Percentiles rank a stretch among this genome's conserved stretches.
These are phyloP conservation scores for Podaxis sp. DNA, from an alignment of 768 basidiomycete genomes.

Conservation along the genomic window DNA sequence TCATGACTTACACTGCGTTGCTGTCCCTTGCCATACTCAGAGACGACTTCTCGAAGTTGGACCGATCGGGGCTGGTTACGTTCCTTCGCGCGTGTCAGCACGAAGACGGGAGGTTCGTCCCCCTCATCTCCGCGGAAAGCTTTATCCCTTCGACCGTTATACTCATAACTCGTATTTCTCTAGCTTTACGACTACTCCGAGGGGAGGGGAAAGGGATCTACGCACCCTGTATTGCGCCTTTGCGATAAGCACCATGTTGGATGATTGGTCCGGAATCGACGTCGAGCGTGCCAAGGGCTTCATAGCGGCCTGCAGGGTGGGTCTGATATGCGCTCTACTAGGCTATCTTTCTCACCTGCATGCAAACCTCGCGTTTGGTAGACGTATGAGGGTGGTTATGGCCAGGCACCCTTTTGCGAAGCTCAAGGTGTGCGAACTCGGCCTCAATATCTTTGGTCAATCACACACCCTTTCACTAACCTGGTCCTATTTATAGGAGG, in stretches of 20 bases:
- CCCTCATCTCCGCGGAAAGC: not conserved
- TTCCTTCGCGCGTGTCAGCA: slow-evolving; percentile 74
- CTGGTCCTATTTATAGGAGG: slow-evolving; percentile 52
- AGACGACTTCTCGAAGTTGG: slow-evolving; percentile 74
- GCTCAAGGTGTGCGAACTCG: slow-evolving; percentile 60
- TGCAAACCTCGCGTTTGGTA: slow-evolving; percentile 25
- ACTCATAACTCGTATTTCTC: slow-evolving; percentile 20
- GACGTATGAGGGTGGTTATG: slow-evolving; percentile 94
- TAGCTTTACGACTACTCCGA: slow-evolving; percentile 73
- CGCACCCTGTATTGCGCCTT: slow-evolving; percentile 87
- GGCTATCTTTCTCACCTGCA: not conserved
- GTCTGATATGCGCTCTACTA: slow-evolving; percentile 15
- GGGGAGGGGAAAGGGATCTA: slow-evolving; percentile 68
- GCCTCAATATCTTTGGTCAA: not conserved
- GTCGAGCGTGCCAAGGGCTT: slow-evolving; percentile 56
- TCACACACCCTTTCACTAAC: not conserved
- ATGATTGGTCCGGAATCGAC: slow-evolving; percentile 76
- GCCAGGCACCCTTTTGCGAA: slow-evolving; percentile 76
- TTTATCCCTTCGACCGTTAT: slow-evolving; percentile 3
- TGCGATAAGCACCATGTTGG: slow-evolving; percentile 71
- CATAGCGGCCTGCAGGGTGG: slow-evolving; percentile 69
- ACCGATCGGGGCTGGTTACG: slow-evolving; percentile 59
- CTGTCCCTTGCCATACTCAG: slow-evolving; percentile 78
- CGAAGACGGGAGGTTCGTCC: slow-evolving; percentile 74
- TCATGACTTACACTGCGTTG: slow-evolving; percentile 92